phyloP scores from a whole-genome alignment of 495 filamentous ascomycete species.

The Xylaria cubensis region DNA sequence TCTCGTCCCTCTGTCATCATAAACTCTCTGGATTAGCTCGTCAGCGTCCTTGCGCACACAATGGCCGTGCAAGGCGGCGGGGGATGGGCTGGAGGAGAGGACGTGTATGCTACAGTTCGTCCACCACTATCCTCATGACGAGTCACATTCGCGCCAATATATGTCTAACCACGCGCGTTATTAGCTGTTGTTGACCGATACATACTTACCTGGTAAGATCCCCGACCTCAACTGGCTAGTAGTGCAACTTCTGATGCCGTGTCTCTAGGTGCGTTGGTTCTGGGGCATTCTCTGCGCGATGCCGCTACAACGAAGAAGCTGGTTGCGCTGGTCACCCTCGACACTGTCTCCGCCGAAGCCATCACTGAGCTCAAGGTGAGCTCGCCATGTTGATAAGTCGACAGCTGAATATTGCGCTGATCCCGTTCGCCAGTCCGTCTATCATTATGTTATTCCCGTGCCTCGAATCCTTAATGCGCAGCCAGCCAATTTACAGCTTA shows the following conservation, averaged over 20 bases:
- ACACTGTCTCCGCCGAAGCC: constrained; percentile 72
- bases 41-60: constrained; percentile 31
- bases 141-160: constrained; percentile 15
- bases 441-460: constrained; percentile 89
- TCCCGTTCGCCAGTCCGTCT: constrained; percentile 66
- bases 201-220: constrained; percentile 82
- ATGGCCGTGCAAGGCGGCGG: constrained; percentile 47
- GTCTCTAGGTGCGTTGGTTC: constrained; percentile 79
- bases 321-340: constrained; percentile 80
- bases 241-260: constrained; percentile 37
- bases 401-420: not conserved
- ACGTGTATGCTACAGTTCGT: constrained; percentile 65
- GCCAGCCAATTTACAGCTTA: constrained; percentile 84
- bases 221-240: constrained; percentile 30
- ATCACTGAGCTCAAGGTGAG: constrained; percentile 75
- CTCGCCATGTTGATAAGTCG: not conserved
- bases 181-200: constrained; percentile 88
- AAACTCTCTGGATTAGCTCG: constrained; percentile 21
- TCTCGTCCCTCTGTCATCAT: not conserved
- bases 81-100: constrained; percentile 42
- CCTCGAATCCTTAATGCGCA: constrained; percentile 74
- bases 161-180: constrained; percentile 36
- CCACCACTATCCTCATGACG: constrained; percentile 12
- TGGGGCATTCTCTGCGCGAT: constrained; percentile 95
- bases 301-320: constrained; percentile 85